phyloP scores from a whole-genome alignment of 2,329 filamentous ascomycete species.

The Cercospora sesami region DNA sequence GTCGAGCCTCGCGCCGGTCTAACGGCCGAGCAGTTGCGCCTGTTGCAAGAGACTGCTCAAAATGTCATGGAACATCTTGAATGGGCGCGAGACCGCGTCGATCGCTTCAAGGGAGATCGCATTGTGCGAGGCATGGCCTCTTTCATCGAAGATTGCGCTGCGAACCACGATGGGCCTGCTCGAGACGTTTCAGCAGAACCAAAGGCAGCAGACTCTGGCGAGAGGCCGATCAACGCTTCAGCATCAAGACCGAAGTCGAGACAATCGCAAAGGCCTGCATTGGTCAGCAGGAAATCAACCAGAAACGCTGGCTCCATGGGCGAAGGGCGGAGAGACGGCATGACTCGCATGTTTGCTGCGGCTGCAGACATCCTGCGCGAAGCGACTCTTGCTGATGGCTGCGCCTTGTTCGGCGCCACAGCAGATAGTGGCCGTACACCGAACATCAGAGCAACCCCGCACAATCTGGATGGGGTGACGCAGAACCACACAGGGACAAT shows the following conservation, averaged over 20 bases:
- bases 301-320: conserved; percentile 1
- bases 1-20: conserved; percentile 56
- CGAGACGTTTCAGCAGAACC: conserved; percentile 1
- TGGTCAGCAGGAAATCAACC: conserved; percentile 22
- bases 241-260: background rate
- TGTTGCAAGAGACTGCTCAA: conserved; percentile 57
- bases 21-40: conserved; percentile 51
- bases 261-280: conserved; percentile 11
- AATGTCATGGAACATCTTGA: conserved; percentile 64
- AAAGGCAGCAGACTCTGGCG: background rate
- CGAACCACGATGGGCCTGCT: conserved; percentile 7
- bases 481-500: conserved; percentile 9
- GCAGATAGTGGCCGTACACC: conserved; percentile 21
- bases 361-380: conserved; percentile 35
- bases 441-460: conserved; percentile 19
- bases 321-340: conserved; percentile 20
- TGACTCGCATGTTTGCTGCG: conserved; percentile 29
- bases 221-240: background rate
- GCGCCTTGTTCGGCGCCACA: conserved; percentile 34
- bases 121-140: conserved; percentile 57
- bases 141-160: conserved; percentile 40
- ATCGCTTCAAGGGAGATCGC: conserved; percentile 54
- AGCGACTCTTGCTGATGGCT: conserved; percentile 35
- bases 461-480: conserved; percentile 10
- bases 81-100: conserved; percentile 54